Evolutionary conservation across 2,329 filamentous ascomycete genomes (phyloP).

Genomic region (Apiospora hydei): DNA sequence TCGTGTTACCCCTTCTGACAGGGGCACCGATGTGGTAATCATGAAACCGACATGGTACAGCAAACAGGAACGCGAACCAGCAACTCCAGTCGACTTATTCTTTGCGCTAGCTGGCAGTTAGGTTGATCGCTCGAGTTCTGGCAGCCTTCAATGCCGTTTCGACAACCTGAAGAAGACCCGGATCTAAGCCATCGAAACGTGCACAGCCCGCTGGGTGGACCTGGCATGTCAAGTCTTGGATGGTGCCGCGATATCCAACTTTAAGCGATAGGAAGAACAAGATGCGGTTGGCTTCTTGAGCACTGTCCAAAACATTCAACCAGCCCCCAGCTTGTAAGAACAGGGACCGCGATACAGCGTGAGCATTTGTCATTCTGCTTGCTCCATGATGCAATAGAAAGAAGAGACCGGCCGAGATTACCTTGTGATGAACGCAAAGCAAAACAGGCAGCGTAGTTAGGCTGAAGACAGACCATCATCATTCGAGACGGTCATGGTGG

Average conservation of each 20-base stretch:
- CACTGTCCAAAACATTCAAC: neutral
- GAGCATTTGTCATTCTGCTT: neutral
- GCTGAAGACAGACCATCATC: neutral
- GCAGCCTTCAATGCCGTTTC: neutral
- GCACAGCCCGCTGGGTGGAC: neutral
- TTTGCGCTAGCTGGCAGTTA: neutral
- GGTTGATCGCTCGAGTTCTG: neutral
- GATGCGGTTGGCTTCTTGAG: constrained; percentile 13
- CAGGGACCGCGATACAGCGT: neutral
- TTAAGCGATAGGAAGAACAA: neutral
- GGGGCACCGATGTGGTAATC: neutral
- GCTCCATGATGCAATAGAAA: neutral
- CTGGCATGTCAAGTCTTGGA: neutral
- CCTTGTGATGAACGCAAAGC: neutral
- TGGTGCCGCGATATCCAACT: neutral
- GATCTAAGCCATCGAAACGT: neutral
- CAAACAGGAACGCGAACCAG: neutral
- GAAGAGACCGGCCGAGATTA: neutral
- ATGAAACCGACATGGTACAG: constrained; percentile 5
- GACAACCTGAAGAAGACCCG: neutral
- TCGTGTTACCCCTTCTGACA: neutral
- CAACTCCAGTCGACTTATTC: neutral
- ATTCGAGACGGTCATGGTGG: neutral
- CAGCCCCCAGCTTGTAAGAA: neutral
- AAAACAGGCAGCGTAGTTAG: neutral